Conservation (phyloP, 2,329 filamentous ascomycete genomes). For the Reticulascus tulasneorum region DNA sequence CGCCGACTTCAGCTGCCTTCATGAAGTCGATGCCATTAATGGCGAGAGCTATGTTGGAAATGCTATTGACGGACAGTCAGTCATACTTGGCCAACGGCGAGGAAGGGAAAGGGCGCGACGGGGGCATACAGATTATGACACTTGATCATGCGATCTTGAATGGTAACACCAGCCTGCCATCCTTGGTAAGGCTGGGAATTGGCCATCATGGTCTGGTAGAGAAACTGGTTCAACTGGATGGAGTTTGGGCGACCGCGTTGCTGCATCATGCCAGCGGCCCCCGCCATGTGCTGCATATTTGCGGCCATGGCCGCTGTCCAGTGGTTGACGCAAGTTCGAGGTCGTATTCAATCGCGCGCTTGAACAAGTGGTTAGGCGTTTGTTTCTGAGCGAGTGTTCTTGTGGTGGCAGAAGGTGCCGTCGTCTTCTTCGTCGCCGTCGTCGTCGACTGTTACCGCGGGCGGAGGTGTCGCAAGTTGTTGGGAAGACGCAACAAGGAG, state of each 20-base stretch:
- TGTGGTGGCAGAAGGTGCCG: too few species aligned
- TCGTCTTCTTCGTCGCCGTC: too few species aligned
- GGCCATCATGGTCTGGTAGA: slow-evolving; percentile 36
- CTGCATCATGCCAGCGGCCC: slow-evolving; percentile 40
- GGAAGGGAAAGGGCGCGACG: slow-evolving; percentile 1
- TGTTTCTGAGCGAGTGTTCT: too few species aligned
- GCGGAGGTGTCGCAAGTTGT: too few species aligned
- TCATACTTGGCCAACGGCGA: slow-evolving; percentile 3
- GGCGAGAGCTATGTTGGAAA: slow-evolving; percentile 47
- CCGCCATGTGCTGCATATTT: slow-evolving; percentile 55
- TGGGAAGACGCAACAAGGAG: too few species aligned
- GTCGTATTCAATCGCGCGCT: too few species aligned
- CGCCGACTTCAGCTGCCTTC: slow-evolving; percentile 36
- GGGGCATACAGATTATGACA: slow-evolving; percentile 36
- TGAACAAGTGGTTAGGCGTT: too few species aligned
- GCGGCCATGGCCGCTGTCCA: slow-evolving; percentile 52
- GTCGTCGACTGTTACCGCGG: too few species aligned
- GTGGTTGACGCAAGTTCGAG: slow-evolving; percentile 12
- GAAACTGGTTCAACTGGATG: slow-evolving; percentile 30
- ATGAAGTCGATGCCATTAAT: slow-evolving; percentile 35
- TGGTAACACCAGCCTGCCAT: slow-evolving; percentile 36
- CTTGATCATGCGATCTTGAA: slow-evolving; percentile 38
- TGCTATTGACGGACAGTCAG: slow-evolving; percentile 28
- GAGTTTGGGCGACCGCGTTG: slow-evolving; percentile 29
- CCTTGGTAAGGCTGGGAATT: slow-evolving; percentile 25